Base-by-base conservation (phyloP, 345 rosid genomes). In the Stellera chamaejasme region DNA sequence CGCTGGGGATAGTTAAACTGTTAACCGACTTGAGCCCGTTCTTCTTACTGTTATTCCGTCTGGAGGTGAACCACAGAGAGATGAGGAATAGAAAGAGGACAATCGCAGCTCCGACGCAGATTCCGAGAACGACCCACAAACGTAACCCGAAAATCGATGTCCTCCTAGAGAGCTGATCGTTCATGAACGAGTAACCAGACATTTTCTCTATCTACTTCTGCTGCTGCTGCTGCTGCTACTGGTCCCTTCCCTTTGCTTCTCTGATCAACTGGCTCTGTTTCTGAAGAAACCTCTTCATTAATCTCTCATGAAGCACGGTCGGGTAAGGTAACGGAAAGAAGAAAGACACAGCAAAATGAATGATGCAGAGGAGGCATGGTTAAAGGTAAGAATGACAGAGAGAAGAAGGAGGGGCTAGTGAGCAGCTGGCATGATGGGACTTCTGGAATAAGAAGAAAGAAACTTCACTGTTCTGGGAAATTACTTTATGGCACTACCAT, bases 1-100 rank as follows among this genome's bases (percentile, higher is more conserved):
- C 79, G 28, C 57, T 79, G 0, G 96, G 96, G 62, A 86, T 82
- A 13, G 79, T 77, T 4, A 78, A 70, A 46, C 68, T 67, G 61
- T 55, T 45, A 7, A 49, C 72, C 49, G 73, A 62, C 25, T 68
- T 55, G 13, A 67, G 48, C 45, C 78, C 68, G 68, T 71, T 57
- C 2, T 50, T 50, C 19, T 10, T 48, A 56, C 69, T 10, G 41
- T 44, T 27, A 52, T 11, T 2, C 68, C 90, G 75, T 71, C 66
- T 78, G 54, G 88, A 75, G 44, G 90, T 84, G 79, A 92, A 75
- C 90, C 94, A 86, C 59, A 88, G 88, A 36, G 95, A 92, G 43
- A 92, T 74, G 32, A 92, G 70, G 71, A 86, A 84, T 58, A 92
- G 96, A 60, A 86, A 56, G 45, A 92, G 65, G 43, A 92, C 95